A percentile compares a stretch with the other conserved stretches of the same genome.
Conservation (phyloP, 129 eudicot genomes). For the Arctium minus region DNA sequence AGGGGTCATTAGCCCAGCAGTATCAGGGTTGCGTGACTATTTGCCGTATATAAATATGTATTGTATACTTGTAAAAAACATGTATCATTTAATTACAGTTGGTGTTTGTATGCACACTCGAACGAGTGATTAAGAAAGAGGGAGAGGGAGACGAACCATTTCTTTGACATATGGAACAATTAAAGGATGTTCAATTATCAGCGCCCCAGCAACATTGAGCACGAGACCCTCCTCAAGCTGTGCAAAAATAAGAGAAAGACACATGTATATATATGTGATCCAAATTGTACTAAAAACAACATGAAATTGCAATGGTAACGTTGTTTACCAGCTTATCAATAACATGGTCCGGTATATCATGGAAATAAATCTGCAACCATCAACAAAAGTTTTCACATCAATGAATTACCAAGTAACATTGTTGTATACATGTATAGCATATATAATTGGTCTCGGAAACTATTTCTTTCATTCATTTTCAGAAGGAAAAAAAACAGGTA, state of each 20-base stretch:
- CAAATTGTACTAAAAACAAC: not conserved
- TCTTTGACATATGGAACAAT: constrained; percentile 69
- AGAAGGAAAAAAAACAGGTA: too few species aligned
- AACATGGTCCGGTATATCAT: constrained; percentile 65
- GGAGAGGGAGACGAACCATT: constrained; percentile 54
- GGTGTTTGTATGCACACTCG: not conserved
- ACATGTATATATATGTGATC: not conserved
- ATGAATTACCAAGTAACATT: not conserved
- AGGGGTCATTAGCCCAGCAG: too few species aligned
- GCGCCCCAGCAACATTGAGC: constrained; percentile 77
- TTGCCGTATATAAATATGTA: too few species aligned
- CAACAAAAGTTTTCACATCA: constrained; percentile 1
- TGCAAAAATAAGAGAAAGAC: constrained; percentile 9
- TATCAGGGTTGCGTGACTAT: too few species aligned
- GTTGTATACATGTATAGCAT: not conserved
- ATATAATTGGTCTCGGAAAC: not conserved
- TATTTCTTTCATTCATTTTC: not conserved
- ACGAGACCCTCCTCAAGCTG: constrained; percentile 86
- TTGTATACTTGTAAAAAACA: too few species aligned
- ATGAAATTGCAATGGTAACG: not conserved
- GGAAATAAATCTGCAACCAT: constrained; percentile 75
- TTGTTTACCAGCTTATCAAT: constrained; percentile 71
- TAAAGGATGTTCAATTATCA: constrained; percentile 87
- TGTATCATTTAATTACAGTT: not conserved
- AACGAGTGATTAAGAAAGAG: not conserved